Conservation (phyloP, 768 basidiomycete genomes). For the Termitomyces eurrhizus region DNA sequence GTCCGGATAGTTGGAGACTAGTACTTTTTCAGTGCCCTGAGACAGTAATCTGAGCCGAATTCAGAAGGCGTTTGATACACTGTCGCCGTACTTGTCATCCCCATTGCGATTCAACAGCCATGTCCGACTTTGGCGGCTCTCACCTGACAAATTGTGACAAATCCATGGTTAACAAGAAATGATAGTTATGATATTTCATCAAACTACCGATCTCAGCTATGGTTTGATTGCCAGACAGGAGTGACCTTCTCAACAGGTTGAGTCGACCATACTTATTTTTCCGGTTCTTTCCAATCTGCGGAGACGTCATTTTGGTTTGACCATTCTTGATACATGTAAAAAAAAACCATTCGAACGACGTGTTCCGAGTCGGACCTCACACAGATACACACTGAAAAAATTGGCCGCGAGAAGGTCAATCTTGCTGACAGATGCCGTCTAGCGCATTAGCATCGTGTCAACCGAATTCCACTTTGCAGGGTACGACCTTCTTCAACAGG, state of each 20-base stretch:
- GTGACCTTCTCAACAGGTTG: not conserved
- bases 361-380: conserved; percentile 14
- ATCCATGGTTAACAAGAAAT: conserved; percentile 10
- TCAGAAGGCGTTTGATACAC: not conserved
- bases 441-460: not conserved
- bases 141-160: conserved; percentile 6
- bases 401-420: not conserved
- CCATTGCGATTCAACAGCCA: not conserved
- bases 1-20: not conserved
- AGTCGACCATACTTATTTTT: not conserved
- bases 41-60: conserved; percentile 5
- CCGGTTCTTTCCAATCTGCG: conserved; percentile 2
- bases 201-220: conserved; percentile 1
- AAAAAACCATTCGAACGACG: not conserved
- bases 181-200: conserved; percentile 15
- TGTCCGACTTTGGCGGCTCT: conserved; percentile 13
- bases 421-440: conserved; percentile 12
- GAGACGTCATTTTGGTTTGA: not conserved
- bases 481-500: conserved; percentile 6
- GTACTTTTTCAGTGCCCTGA: not conserved
- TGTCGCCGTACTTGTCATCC: not conserved
- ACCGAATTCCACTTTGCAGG: conserved; percentile 4
- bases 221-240: conserved; percentile 13
- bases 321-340: not conserved
- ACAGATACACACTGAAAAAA: not conserved